A percentile compares a stretch with the other conserved stretches of the same genome.
Evolutionary conservation across 176 grass and related monocot genomes (phyloP).

Genomic region (Carex pumila): DNA sequence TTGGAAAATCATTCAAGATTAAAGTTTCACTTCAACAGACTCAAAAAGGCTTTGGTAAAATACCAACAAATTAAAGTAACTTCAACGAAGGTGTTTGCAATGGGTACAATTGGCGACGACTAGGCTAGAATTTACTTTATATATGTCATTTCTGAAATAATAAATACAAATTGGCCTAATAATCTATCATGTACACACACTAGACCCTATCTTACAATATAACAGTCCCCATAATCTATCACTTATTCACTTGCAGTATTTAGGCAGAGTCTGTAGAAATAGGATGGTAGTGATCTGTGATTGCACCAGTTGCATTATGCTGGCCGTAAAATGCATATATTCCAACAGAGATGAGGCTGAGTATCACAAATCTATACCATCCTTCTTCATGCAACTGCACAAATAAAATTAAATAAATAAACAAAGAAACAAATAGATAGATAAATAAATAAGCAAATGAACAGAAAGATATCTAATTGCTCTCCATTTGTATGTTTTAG

Average conservation of each 20-base stretch:
- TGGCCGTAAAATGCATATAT: conserved; percentile 83
- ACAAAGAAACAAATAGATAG: background rate
- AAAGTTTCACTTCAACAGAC: too few species aligned
- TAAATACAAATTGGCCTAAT: background rate
- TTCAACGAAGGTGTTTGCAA: too few species aligned
- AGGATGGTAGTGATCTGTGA: conserved; percentile 39
- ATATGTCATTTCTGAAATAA: background rate
- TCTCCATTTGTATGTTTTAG: background rate
- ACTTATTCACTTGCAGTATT: background rate
- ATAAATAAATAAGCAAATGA: background rate
- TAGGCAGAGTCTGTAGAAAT: conserved; percentile 7
- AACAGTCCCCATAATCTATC: background rate
- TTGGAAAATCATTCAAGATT: too few species aligned
- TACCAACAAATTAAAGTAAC: too few species aligned
- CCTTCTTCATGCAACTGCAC: conserved; percentile 95
- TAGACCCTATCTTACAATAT: background rate
- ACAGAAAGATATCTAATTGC: background rate
- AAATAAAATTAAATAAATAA: background rate
- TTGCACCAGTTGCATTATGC: conserved; percentile 39
- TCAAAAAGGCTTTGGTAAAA: too few species aligned
- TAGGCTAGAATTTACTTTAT: too few species aligned
- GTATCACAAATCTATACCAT: conserved; percentile 85
- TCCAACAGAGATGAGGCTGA: conserved; percentile 51
- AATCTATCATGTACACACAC: background rate
- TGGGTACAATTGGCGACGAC: too few species aligned